Percentiles rank a stretch among this genome's conserved stretches.
phyloP scores from a whole-genome alignment of 2,329 filamentous ascomycete genomes.

The Herpotrichia juniperi region DNA sequence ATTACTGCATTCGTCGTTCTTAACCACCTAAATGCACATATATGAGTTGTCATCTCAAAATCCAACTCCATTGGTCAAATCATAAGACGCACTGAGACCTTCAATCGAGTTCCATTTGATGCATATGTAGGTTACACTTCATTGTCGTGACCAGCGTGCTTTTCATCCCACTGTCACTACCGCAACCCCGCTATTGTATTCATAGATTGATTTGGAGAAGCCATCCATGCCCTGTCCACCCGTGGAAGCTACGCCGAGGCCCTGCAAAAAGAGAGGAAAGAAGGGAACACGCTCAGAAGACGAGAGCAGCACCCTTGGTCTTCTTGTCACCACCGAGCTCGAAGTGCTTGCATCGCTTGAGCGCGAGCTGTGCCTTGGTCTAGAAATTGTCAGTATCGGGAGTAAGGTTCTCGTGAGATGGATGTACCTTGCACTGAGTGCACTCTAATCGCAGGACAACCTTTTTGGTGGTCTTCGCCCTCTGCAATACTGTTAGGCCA shows the following conservation, averaged over 20 bases:
- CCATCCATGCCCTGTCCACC: slow-evolving; percentile 41
- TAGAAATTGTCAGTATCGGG: not conserved
- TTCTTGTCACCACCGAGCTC: slow-evolving; percentile 99
- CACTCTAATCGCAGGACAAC: slow-evolving; percentile 98
- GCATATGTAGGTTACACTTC: slow-evolving; percentile 48
- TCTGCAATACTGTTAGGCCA: slow-evolving; percentile 59
- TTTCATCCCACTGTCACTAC: slow-evolving; percentile 31
- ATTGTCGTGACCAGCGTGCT: slow-evolving; percentile 42
- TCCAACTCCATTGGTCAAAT: too few relatives aligned
- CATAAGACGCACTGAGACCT: slow-evolving; percentile 23
- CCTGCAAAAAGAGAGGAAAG: slow-evolving; percentile 46
- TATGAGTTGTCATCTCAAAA: too few relatives aligned
- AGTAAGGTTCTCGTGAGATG: not conserved
- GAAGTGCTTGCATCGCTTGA: slow-evolving; percentile 99
- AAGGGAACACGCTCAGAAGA: slow-evolving; percentile 81
- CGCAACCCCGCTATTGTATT: slow-evolving; percentile 28
- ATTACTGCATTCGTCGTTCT: not conserved
- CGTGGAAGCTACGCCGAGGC: slow-evolving; percentile 46
- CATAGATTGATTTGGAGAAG: slow-evolving; percentile 39
- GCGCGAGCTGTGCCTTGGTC: slow-evolving; percentile 94
- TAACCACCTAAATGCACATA: too few relatives aligned
- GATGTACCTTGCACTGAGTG: slow-evolving; percentile 78
- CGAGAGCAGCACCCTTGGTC: slow-evolving; percentile 99
- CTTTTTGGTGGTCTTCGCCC: slow-evolving; percentile 99
- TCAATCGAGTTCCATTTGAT: slow-evolving; percentile 49